Conservation (phyloP, 1,284 basidiomycete species). For the Sporisorium scitamineum region DNA sequence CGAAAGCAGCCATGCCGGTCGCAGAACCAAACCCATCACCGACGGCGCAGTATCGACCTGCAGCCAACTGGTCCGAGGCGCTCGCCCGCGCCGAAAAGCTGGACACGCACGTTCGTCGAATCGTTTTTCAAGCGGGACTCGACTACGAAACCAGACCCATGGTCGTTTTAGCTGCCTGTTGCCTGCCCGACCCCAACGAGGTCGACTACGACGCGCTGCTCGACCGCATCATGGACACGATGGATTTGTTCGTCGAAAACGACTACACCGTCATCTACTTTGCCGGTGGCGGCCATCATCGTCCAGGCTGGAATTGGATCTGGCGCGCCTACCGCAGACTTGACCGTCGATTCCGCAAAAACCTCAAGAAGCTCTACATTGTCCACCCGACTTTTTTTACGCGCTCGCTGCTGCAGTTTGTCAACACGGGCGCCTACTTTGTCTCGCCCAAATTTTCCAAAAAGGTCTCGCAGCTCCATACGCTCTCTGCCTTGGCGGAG, state of each 20-base stretch:
- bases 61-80: conserved; percentile 65
- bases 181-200: conserved; percentile 79
- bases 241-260: conserved; percentile 73
- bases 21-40: background rate
- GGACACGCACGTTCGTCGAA: conserved; percentile 76
- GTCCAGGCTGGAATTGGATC: conserved; percentile 86
- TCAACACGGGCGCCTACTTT: conserved; percentile 84
- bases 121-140: conserved; percentile 87
- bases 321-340: conserved; percentile 79
- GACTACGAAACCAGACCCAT: conserved; percentile 89
- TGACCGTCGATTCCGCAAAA: conserved; percentile 77
- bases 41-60: conserved; percentile 18
- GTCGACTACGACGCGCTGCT: conserved; percentile 82
- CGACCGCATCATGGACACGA: conserved; percentile 67
- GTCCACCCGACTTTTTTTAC: conserved; percentile 88
- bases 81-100: conserved; percentile 52
- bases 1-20: background rate
- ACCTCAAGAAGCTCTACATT: conserved; percentile 85
- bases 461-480: conserved; percentile 80
- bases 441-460: conserved; percentile 90
- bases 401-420: conserved; percentile 76
- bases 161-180: conserved; percentile 80
- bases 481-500: conserved; percentile 79
- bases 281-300: conserved; percentile 80
- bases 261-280: conserved; percentile 88